Base-by-base conservation (phyloP, 495 filamentous ascomycete genomes). In the Thozetella sp. region DNA sequence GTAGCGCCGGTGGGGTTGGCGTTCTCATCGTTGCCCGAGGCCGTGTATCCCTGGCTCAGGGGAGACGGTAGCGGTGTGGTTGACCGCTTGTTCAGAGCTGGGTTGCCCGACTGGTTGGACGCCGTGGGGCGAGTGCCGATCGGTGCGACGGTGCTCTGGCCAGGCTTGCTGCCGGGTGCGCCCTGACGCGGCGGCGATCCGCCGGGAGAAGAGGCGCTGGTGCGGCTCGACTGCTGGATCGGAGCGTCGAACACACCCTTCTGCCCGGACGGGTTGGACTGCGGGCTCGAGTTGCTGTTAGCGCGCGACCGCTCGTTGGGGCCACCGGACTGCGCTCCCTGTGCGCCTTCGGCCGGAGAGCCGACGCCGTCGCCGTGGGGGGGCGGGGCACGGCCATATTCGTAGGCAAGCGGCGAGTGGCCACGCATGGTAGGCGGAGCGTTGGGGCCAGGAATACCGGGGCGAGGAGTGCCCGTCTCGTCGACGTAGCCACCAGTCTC, bases 11-110 rank as follows among this genome's bases (percentile, higher is more conserved):
- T 74, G n/a, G 66, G 54, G n/a, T 60, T 55, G 27, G 60, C 65
- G 25, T 55, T 57, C 26, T 77, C 72, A 19, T 78, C 75, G 40
- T 68, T 72, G 19, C 69, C 69, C 10, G 68, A 67, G 23, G 78
- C 79, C 1, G 83, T 87, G 68, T 93, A 91, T 17, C 91, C 88
- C 64, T 93, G 93, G 73, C 86, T 90, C 34, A 98, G 74, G 3
- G 95, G 93, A 25, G 93, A 97, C 22, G 93, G 91, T 22, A 97
- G 82, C 55, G 95, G 93, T 17, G 93, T 96, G 3, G 90, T 96
- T 1, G 93, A 89, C 24, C 93, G 90, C 82, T 96, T 97, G 79
- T 84, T 91, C 64, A 93, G 72, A 17, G 83, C 83, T 15, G 88
- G 79, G 71, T 93, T 94, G 12, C 77, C 69, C 61, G 87, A 84